phyloP scores from a whole-genome alignment of 768 basidiomycete species.

The Butyriboletus loyo region DNA sequence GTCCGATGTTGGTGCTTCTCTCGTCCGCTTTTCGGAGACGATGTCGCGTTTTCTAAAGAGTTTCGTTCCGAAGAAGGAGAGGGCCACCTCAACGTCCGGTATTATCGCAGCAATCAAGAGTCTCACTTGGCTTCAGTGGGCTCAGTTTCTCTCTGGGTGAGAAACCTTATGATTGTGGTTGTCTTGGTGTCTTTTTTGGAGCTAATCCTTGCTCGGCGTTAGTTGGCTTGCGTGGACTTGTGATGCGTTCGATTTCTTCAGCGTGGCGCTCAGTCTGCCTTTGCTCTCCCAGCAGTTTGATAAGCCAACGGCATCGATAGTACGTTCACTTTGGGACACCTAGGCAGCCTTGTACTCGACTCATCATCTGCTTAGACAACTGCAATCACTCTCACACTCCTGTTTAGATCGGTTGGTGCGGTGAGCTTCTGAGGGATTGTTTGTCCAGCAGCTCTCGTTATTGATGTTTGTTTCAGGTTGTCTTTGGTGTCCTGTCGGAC shows the following conservation, averaged over 20 bases:
- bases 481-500: conserved; percentile 83
- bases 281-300: conserved; percentile 49
- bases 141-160: conserved; percentile 57
- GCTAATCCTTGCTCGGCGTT: background rate
- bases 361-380: conserved; percentile 46
- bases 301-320: conserved; percentile 41
- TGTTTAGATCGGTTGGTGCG: conserved; percentile 81
- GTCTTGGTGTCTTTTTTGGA: background rate
- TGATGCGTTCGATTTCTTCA: conserved; percentile 88
- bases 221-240: conserved; percentile 88
- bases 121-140: conserved; percentile 55
- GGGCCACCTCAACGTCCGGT: conserved; percentile 33
- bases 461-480: conserved; percentile 32
- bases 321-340: conserved; percentile 22
- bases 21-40: background rate
- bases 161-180: background rate
- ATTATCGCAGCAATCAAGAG: conserved; percentile 42
- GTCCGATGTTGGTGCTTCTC: background rate
- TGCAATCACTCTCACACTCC: conserved; percentile 86
- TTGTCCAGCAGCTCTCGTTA: background rate
- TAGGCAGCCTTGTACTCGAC: background rate
- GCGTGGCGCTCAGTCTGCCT: conserved; percentile 58
- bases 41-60: conserved; percentile 40
- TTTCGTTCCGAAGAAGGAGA: conserved; percentile 49
- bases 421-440: conserved; percentile 32